Conservation (phyloP, 352 stramenopile genomes). For the Lagenidium giganteum region DNA sequence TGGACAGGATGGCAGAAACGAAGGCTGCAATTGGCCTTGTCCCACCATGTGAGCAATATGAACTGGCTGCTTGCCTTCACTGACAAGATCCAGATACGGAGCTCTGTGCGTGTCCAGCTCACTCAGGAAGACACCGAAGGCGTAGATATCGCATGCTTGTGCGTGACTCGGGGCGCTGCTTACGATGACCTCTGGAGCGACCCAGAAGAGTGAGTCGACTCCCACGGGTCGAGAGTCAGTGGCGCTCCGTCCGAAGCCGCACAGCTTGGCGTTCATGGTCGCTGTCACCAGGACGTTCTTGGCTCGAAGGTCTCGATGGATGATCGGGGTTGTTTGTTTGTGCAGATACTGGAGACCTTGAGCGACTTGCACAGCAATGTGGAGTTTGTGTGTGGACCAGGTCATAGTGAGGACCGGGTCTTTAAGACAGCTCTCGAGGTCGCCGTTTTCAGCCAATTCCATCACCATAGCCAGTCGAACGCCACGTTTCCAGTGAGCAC, state of each 20-base stretch:
- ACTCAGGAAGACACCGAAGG: conserved; percentile 60
- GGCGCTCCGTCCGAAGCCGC: conserved; percentile 66
- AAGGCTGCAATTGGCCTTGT: too few relatives aligned
- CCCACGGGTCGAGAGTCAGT: conserved; percentile 65
- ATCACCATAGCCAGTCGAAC: conserved; percentile 62
- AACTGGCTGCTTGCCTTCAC: too few relatives aligned
- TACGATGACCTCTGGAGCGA: conserved; percentile 66
- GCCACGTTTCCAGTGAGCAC: conserved; percentile 62
- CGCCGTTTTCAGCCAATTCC: conserved; percentile 64
- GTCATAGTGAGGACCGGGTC: conserved; percentile 23
- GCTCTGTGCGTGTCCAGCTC: conserved; percentile 67
- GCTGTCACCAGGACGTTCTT: conserved; percentile 62
- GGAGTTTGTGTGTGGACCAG: conserved; percentile 36
- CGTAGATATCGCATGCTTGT: conserved; percentile 54
- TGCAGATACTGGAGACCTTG: conserved; percentile 68
- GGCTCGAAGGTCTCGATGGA: conserved; percentile 70
- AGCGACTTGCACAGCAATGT: conserved; percentile 53
- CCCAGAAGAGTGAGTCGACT: conserved; percentile 58
- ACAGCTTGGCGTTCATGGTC: conserved; percentile 55
- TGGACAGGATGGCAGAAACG: too few relatives aligned
- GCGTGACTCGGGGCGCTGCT: conserved; percentile 54
- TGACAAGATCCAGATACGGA: too few relatives aligned
- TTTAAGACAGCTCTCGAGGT: conserved; percentile 47
- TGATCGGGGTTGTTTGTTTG: conserved; percentile 52
- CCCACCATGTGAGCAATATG: too few relatives aligned